Conservation (phyloP, 2,329 filamentous ascomycete genomes). For the Colletotrichum tanaceti region DNA sequence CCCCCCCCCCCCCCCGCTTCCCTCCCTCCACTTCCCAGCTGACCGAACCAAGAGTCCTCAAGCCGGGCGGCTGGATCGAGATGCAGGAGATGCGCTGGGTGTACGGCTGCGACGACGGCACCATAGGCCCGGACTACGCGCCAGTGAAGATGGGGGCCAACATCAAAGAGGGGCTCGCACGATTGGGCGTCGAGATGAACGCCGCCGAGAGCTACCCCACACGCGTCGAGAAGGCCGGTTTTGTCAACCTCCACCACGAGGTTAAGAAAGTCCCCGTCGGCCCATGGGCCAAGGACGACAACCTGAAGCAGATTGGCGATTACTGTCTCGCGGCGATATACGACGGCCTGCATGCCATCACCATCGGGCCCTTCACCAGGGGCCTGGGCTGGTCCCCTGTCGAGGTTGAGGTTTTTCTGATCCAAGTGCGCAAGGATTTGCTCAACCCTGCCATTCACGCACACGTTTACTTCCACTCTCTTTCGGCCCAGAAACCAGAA, state of each 20-base stretch:
- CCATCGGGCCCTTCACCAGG: constrained; percentile 50
- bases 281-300: constrained; percentile 63
- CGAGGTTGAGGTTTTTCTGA: constrained; percentile 50
- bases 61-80: constrained; percentile 58
- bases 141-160: not conserved
- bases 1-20: too few species aligned
- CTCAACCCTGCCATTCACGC: constrained; percentile 49
- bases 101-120: constrained; percentile 56
- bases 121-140: constrained; percentile 36
- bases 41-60: constrained; percentile 44
- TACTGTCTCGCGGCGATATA: constrained; percentile 41
- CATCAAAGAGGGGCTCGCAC: not conserved
- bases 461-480: constrained; percentile 40
- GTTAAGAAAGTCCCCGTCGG: constrained; percentile 62
- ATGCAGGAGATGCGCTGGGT: constrained; percentile 57
- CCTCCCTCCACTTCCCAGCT: too few species aligned
- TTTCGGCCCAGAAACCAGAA: constrained; percentile 2
- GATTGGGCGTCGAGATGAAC: not conserved
- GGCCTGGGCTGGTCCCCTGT: constrained; percentile 48
- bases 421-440: constrained; percentile 48
- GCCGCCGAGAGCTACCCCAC: not conserved
- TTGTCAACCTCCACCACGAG: constrained; percentile 51
- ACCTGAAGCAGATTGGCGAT: constrained; percentile 49
- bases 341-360: constrained; percentile 50
- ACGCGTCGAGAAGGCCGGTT: not conserved